Base-by-base conservation (phyloP, 441 rosid genomes). In the Bocquillonia castaneifolia region DNA sequence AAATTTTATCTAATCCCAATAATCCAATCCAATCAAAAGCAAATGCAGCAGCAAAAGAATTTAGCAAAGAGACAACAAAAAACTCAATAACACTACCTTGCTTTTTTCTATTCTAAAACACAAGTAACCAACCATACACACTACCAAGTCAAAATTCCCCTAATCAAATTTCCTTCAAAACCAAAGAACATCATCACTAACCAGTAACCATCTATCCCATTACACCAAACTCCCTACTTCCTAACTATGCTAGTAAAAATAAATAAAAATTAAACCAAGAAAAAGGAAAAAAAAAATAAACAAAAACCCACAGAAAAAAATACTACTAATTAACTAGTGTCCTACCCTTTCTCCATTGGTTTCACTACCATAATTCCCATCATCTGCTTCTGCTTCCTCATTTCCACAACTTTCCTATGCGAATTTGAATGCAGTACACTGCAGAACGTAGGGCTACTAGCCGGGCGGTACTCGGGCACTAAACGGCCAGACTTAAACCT, bases 401-500 rank as follows among this genome's bases (percentile, higher is more conserved):
- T 92, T 76, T 92, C 98, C 67, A 92, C 32, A 68, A 92, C 85
- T 81, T 87, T 92, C 78, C 96, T 72, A 70, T 92, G 98, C 18
- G 95, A 90, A 77, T 92, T 92, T n/a, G 98, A 92, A 73, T 92
- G 98, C 81, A 85, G 45, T 25, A 88, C 82, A 29, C 70, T 75
- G 9, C 84, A 78, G 53, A 86, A 92, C 7, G 91, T 81, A 0
- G 98, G 98, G 68, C 98, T 92, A 56, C 78, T 81, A 0, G 97
- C 97, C 0, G 98, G 98, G 37, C 97, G 82, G 78, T 92, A 92
- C 80, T 92, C 98, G 0, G 92, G 93, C 63, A 92, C 93, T n/a
- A 92, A 79, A 58, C 98, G 76, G 5, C 98, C 98, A 0, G 97
- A 92, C 81, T 92, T 92, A 54, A 52, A 90, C 83, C 98, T 80